phyloP scores from a whole-genome alignment of 2,329 filamentous ascomycete species.

The Claviceps capensis region DNA sequence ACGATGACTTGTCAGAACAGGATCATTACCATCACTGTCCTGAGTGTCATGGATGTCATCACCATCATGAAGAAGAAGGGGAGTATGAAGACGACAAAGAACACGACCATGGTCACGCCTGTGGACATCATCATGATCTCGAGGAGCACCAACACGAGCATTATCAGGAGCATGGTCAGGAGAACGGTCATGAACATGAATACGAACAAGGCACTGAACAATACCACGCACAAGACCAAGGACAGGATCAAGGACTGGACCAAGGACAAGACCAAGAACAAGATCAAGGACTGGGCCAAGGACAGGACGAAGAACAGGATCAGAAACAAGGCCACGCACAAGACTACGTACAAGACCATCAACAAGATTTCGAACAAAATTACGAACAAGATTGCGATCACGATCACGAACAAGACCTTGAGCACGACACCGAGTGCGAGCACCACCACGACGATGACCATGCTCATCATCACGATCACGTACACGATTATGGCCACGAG shows the following conservation, averaged over 20 bases:
- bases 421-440: slow-evolving; percentile 18
- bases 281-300: slow-evolving; percentile 10
- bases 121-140: slow-evolving; percentile 15
- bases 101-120: slow-evolving; percentile 9
- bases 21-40: slow-evolving; percentile 23
- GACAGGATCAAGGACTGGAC: slow-evolving; percentile 14
- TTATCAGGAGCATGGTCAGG: slow-evolving; percentile 15
- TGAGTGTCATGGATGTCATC: slow-evolving; percentile 14
- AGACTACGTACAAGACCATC: slow-evolving; percentile 21
- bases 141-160: slow-evolving; percentile 20
- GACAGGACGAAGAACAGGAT: slow-evolving; percentile 9
- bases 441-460: slow-evolving; percentile 18
- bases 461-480: slow-evolving; percentile 22
- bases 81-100: slow-evolving; percentile 8
- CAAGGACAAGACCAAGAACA: slow-evolving; percentile 8
- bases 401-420: slow-evolving; percentile 52
- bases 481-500: slow-evolving; percentile 27
- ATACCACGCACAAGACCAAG: slow-evolving; percentile 17
- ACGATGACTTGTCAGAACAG: slow-evolving; percentile 25
- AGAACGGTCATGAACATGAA: slow-evolving; percentile 18
- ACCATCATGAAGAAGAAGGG: slow-evolving; percentile 18
- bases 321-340: slow-evolving; percentile 12
- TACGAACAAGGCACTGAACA: slow-evolving; percentile 23
- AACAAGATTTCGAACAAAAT: slow-evolving; percentile 23
- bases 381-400: slow-evolving; percentile 34